These are phyloP conservation scores for Thymus quinquecostatus DNA, from an alignment of 257 asterid genomes.

Conservation along the genomic window DNA sequence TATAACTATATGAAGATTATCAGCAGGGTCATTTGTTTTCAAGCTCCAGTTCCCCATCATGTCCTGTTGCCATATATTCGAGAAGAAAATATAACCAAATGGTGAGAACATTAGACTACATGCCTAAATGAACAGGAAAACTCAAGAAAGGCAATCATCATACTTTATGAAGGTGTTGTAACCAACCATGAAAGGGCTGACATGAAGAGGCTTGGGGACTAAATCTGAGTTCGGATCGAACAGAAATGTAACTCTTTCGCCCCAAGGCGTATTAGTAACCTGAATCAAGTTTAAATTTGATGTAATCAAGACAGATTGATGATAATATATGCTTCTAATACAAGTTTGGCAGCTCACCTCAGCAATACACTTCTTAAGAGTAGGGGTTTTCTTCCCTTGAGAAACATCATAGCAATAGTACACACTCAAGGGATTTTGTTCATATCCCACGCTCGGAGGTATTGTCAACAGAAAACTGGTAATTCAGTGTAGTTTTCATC, in stretches of 20 bases:
- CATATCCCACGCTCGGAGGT: slow-evolving; percentile 96
- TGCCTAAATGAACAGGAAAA: background rate
- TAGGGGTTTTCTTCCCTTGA: slow-evolving; percentile 44
- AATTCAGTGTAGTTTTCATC: slow-evolving; percentile 29
- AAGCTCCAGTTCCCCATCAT: slow-evolving; percentile 88
- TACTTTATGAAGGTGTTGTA: background rate
- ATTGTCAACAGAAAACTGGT: slow-evolving; percentile 88
- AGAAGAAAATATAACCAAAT: slow-evolving; percentile 14
- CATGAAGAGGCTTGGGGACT: slow-evolving; percentile 96
- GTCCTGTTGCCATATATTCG: slow-evolving; percentile 53
- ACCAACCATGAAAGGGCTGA: slow-evolving; percentile 96
- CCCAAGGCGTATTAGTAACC: slow-evolving; percentile 99
- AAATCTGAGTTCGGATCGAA: slow-evolving; percentile 81
- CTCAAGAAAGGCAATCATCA: slow-evolving; percentile 11
- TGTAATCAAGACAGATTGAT: background rate
- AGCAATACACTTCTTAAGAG: slow-evolving; percentile 83
- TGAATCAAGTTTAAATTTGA: slow-evolving; percentile 41
- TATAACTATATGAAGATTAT: slow-evolving; percentile 63
- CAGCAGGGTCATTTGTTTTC: slow-evolving; percentile 67
- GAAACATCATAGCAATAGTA: slow-evolving; percentile 77
- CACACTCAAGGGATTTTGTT: slow-evolving; percentile 87
- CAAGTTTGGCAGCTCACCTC: slow-evolving; percentile 57
- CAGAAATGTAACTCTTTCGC: slow-evolving; percentile 84
- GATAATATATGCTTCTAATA: background rate
- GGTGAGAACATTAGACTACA: background rate